These are phyloP conservation scores for Gymnopilus junonius DNA, from an alignment of 768 basidiomycete genomes.

Conservation along the genomic window DNA sequence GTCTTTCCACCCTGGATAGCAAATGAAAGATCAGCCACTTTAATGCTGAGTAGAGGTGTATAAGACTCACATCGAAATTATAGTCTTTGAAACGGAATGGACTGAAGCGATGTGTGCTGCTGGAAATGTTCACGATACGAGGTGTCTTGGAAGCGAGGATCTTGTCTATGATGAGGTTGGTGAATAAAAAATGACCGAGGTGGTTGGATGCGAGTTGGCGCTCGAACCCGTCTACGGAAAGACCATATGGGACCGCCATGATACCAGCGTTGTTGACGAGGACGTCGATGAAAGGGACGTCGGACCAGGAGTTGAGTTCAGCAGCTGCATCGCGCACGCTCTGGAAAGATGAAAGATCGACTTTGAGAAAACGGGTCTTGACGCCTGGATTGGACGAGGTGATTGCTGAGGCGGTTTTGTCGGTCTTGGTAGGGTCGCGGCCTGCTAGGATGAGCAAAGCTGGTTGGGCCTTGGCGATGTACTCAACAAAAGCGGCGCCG, in stretches of 20 bases:
- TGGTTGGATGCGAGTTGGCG: not conserved
- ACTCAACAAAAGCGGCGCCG: not conserved
- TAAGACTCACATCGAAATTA: not conserved
- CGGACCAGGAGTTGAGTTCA: not conserved
- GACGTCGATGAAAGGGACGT: not conserved
- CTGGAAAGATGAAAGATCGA: not conserved
- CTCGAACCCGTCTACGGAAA: not conserved
- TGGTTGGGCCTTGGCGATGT: not conserved
- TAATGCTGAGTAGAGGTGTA: not conserved
- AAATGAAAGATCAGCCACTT: not conserved
- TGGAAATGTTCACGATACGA: not conserved
- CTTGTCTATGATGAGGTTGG: not conserved
- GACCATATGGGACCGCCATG: not conserved
- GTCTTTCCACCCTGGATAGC: not conserved
- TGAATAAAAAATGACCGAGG: not conserved
- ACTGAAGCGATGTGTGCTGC: not conserved
- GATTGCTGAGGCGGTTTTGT: not conserved
- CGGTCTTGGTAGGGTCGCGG: not conserved
- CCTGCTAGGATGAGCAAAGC: not conserved
- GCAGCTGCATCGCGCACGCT: not conserved
- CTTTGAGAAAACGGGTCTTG: not conserved
- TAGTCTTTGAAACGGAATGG: not conserved
- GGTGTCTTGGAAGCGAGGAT: not conserved
- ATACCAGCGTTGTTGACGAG: not conserved
- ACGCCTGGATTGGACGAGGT: not conserved